A percentile compares a stretch with the other conserved stretches of the same genome.
phyloP scores from a whole-genome alignment of 306 rosid species.

The Phaseolus lunatus region DNA sequence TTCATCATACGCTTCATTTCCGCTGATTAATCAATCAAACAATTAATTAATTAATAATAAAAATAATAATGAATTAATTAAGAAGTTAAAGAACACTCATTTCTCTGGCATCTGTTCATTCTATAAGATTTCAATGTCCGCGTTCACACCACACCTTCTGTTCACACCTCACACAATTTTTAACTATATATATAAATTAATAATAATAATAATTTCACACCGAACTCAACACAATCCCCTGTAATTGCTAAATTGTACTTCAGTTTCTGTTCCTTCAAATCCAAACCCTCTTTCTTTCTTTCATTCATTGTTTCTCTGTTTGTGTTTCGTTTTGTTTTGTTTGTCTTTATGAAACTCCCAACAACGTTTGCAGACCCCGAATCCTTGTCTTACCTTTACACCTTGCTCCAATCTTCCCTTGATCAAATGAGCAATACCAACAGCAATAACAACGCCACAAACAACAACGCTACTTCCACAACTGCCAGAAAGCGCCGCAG shows the following conservation, averaged over 20 bases:
- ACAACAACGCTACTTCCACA: not conserved
- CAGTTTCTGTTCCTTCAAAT: not conserved
- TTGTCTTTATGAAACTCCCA: conserved; percentile 54
- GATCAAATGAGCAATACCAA: conserved; percentile 46
- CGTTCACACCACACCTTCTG: conserved; percentile 48
- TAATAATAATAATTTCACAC: not conserved
- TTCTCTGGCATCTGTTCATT: conserved; percentile 31
- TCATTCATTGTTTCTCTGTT: no score
- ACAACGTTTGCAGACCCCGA: conserved; percentile 53
- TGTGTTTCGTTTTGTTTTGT: not conserved
- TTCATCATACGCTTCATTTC: conserved; percentile 16
- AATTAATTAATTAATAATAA: not conserved
- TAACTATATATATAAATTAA: not conserved
- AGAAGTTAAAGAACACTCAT: not conserved
- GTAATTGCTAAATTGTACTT: not conserved
- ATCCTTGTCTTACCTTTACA: conserved; percentile 49
- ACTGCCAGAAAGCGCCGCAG: conserved; percentile 43
- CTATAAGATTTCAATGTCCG: conserved; percentile 36
- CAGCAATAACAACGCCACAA: not conserved
- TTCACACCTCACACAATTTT: conserved; percentile 39
- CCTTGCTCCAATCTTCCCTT: conserved; percentile 45
- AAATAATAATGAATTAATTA: not conserved
- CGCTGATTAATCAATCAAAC: not conserved
- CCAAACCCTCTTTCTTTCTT: not conserved
- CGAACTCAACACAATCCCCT: conserved; percentile 18